These are phyloP conservation scores for Metschnikowia similis DNA, from an alignment of 805 yeast species.

Conservation along the genomic window DNA sequence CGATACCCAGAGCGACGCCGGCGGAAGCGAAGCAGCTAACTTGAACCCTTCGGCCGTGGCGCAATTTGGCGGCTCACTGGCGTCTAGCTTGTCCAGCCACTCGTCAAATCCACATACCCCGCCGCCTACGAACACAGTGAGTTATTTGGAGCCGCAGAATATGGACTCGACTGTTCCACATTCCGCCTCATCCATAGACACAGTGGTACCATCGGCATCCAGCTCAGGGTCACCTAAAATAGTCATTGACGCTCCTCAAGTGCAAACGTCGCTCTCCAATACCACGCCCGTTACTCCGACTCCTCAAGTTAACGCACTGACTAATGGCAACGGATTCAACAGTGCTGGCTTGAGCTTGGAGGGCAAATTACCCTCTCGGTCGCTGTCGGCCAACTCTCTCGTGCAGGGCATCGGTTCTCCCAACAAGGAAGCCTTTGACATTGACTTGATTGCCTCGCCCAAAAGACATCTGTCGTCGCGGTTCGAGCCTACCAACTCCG, in stretches of 20 bases:
- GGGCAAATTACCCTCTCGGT: slow-evolving; percentile 14
- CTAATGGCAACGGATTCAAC: neutral
- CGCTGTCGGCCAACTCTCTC: slow-evolving; percentile 37
- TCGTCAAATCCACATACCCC: slow-evolving; percentile 1
- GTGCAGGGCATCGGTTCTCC: slow-evolving; percentile 56
- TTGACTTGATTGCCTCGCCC: slow-evolving; percentile 75
- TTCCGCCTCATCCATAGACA: neutral
- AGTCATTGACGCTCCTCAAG: slow-evolving; percentile 17
- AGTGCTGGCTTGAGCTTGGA: slow-evolving; percentile 9
- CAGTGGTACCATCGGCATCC: slow-evolving; percentile 11
- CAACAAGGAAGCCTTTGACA: slow-evolving; percentile 61
- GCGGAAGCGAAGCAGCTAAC: neutral
- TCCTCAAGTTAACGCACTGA: slow-evolving; percentile 2
- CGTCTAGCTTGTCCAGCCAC: neutral
- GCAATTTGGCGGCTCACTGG: slow-evolving; percentile 3
- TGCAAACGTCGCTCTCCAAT: slow-evolving; percentile 11
- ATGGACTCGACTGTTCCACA: slow-evolving; percentile 1
- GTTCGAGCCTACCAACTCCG: slow-evolving; percentile 66
- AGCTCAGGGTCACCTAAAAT: slow-evolving; percentile 13
- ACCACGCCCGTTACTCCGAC: slow-evolving; percentile 19
- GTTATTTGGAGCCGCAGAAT: slow-evolving; percentile 1
- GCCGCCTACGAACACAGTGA: slow-evolving; percentile 1
- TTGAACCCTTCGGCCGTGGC: slow-evolving; percentile 2
- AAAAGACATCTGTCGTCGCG: slow-evolving; percentile 90
- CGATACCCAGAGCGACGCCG: neutral